A percentile compares a stretch with the other conserved stretches of the same genome.
These are phyloP conservation scores for Cyamopsis tetragonoloba DNA, from an alignment of 306 rosid genomes.

Conservation along the genomic window DNA sequence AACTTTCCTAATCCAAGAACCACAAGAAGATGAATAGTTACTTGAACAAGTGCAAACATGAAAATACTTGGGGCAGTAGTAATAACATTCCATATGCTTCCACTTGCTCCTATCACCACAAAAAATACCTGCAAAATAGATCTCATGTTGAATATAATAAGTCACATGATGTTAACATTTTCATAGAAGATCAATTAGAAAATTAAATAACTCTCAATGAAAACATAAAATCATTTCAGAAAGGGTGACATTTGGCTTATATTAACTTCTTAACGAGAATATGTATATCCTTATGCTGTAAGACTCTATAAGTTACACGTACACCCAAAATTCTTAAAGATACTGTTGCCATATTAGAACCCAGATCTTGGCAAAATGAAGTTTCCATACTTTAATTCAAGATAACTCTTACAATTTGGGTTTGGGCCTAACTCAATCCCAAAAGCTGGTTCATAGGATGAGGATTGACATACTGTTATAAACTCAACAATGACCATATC, in stretches of 20 bases:
- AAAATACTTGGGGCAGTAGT: constrained; percentile 60
- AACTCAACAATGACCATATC: no score
- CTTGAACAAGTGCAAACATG: constrained; percentile 68
- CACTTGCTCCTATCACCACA: constrained; percentile 67
- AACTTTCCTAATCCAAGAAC: constrained; percentile 60
- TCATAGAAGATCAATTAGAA: background rate
- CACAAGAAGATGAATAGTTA: constrained; percentile 52
- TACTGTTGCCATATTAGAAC: no score
- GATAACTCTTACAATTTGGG: no score
- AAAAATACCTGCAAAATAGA: constrained; percentile 45
- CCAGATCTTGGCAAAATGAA: no score
- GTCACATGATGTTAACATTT: background rate
- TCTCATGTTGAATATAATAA: background rate
- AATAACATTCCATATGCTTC: constrained; percentile 63
- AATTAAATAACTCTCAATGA: background rate
- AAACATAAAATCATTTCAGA: background rate
- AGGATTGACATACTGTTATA: no score
- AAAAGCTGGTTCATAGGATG: no score
- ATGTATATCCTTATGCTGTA: no score
- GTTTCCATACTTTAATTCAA: no score
- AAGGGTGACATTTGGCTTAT: background rate
- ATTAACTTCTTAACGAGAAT: background rate
- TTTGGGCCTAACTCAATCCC: no score
- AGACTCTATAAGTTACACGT: no score
- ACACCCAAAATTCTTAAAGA: no score